Percentiles rank a stretch among this genome's conserved stretches.
phyloP scores from a whole-genome alignment of 2,329 filamentous ascomycete species.

The Penicillium sp. region DNA sequence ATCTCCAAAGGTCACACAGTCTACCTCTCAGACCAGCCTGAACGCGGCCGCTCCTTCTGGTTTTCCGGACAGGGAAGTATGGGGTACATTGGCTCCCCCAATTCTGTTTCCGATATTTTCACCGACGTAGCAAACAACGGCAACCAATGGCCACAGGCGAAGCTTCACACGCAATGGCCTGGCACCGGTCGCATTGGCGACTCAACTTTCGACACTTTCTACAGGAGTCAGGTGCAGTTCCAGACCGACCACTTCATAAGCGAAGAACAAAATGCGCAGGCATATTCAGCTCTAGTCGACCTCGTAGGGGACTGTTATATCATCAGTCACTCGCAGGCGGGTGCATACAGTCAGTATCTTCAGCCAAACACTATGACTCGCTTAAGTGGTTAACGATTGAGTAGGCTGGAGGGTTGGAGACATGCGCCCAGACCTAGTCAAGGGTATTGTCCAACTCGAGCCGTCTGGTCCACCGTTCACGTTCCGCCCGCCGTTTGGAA shows the following conservation, averaged over 20 bases:
- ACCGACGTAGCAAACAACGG: constrained; percentile 7
- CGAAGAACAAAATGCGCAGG: constrained; percentile 17
- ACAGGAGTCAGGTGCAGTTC: constrained; percentile 13
- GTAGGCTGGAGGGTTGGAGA: constrained; percentile 52
- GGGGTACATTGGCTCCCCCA: neutral
- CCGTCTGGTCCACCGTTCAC: constrained; percentile 51
- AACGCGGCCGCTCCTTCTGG: constrained; percentile 4
- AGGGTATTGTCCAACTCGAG: constrained; percentile 54
- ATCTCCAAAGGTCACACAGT: constrained; percentile 4
- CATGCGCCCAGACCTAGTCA: constrained; percentile 48
- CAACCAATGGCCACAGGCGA: constrained; percentile 37
- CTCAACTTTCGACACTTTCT: constrained; percentile 31
- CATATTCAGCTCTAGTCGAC: constrained; percentile 26
- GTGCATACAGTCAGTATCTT: constrained; percentile 27
- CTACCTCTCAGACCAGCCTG: constrained; percentile 5
- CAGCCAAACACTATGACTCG: neutral
- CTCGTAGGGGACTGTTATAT: constrained; percentile 25
- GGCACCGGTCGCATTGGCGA: constrained; percentile 36
- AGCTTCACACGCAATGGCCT: constrained; percentile 44
- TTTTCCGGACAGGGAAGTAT: constrained; percentile 1
- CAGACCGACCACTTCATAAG: constrained; percentile 20
- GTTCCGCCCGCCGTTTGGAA: constrained; percentile 14
- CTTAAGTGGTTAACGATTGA: neutral
- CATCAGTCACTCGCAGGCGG: constrained; percentile 55
- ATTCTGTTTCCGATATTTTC: constrained; percentile 1